Evolutionary conservation across 2,329 filamentous ascomycete species (phyloP), one percentile per base, ranked within the genome.

Genomic region (Monilinia laxa): DNA sequence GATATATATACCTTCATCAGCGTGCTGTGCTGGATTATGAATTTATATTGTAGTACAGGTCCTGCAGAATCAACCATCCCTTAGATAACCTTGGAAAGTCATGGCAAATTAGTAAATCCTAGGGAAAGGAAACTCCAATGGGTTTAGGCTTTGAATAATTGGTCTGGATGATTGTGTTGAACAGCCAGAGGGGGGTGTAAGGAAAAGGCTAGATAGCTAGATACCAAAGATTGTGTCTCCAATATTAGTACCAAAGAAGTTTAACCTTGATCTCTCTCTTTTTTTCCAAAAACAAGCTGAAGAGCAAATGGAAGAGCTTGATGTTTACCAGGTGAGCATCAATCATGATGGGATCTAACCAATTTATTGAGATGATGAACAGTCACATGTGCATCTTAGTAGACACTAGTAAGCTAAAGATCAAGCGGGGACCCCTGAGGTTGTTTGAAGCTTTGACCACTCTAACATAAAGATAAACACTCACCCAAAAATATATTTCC

Each of bases 381-480:
- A 31, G 28, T 31, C 28, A 31, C 6, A 31, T 6, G 31, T 35
- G 31, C 3, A 35, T 35, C 31, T 1, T 35, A 35, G 31, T 35
- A 7, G 31, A 35, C 31, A 35, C 31, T 35, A 20, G 10, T 6
- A 54, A 20, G 12, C 18, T 59, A 59, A 49, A 18, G 57, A 59
- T 49, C 3, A 4, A 28, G 45, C n/a, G 45, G 58, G 58, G 45
- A 51, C 58, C 57, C 45, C 49, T 53, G 35, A 42, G 31, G 16
- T 16, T 14, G 4, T 16, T 31, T n/a, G 35, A 31, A 63, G 60
- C 60, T 63, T 63, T 31, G 60, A 23, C 60, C 49, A 54, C 23
- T 28, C 20, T 28, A 18, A 62, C n/a, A 62, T 54, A 54, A 62
- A 58, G 53, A 58, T 58, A 64, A 64, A 23, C 38, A 40, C 42